Percentiles rank a stretch among this genome's conserved stretches.
Conservation (phyloP, 1,284 basidiomycete genomes). For the Coniferiporia weirii region DNA sequence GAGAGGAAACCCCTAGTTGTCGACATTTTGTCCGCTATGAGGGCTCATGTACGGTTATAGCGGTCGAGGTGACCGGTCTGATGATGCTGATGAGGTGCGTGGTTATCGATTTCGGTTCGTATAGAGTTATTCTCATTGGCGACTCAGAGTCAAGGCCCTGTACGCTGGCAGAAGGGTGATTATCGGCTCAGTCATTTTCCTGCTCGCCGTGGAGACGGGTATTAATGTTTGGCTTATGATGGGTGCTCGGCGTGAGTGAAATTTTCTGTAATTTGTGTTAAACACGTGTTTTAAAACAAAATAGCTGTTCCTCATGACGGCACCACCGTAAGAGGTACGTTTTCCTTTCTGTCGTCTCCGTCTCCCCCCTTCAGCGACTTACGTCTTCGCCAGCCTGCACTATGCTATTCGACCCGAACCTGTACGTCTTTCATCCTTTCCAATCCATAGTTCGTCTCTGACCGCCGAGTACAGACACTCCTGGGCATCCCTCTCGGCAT, state of each 20-base stretch:
- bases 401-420: constrained; percentile 8
- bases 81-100: constrained; percentile 8
- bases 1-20: background rate
- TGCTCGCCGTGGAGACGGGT: background rate
- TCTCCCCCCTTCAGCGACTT: background rate
- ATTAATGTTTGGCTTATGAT: constrained; percentile 10
- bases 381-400: constrained; percentile 4
- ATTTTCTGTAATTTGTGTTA: background rate
- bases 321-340: background rate
- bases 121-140: background rate
- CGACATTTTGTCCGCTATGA: constrained; percentile 10
- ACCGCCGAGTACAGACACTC: background rate
- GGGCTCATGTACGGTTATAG: constrained; percentile 12
- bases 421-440: background rate
- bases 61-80: constrained; percentile 3
- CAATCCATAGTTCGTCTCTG: background rate
- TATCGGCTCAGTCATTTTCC: background rate
- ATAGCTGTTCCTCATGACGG: constrained; percentile 3
- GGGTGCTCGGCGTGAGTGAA: background rate
- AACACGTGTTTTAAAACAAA: background rate
- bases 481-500: constrained; percentile 9
- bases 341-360: background rate
- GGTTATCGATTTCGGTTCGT: background rate
- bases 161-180: constrained; percentile 2
- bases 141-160: constrained; percentile 4